Conservation (phyloP, 768 basidiomycete species). For the Calocybe indica region DNA sequence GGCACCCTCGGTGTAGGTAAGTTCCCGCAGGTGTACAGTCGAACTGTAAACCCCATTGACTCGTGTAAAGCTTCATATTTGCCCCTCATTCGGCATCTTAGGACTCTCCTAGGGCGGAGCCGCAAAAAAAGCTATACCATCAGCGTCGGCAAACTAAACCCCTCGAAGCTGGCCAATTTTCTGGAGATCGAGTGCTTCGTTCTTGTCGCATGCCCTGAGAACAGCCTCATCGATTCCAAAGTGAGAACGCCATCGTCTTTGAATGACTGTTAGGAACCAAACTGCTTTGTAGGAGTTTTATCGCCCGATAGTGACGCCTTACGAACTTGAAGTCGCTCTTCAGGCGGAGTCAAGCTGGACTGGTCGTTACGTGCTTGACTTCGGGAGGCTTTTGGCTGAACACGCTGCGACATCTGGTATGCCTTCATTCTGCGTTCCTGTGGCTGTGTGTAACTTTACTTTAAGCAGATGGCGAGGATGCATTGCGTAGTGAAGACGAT, state of each 20-base stretch:
- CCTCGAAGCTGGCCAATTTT: conserved; percentile 93
- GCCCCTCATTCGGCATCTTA: conserved; percentile 78
- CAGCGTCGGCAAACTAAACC: conserved; percentile 91
- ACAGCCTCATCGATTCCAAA: conserved; percentile 74
- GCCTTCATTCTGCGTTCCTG: not conserved
- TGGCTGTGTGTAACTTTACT: not conserved
- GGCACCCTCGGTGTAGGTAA: conserved; percentile 87
- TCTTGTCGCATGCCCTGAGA: conserved; percentile 91
- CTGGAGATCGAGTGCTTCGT: conserved; percentile 95
- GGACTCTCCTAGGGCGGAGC: conserved; percentile 53
- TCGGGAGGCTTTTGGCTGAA: conserved; percentile 50
- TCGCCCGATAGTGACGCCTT: conserved; percentile 89
- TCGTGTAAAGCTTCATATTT: conserved; percentile 68
- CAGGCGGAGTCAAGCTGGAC: conserved; percentile 67
- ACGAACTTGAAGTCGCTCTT: conserved; percentile 81
- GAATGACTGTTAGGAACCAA: not conserved
- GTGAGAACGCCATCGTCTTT: conserved; percentile 20
- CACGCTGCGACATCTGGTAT: conserved; percentile 5
- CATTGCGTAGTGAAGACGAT: conserved; percentile 21
- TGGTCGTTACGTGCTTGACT: conserved; percentile 75
- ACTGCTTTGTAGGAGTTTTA: conserved; percentile 65
- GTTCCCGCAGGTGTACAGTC: conserved; percentile 16
- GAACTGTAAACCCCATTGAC: not conserved
- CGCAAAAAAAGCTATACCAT: conserved; percentile 93
- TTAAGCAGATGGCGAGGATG: conserved; percentile 17